Evolutionary conservation across 805 yeast genomes (phyloP), one percentile per base, ranked within the genome.

Genomic region (Nakazawaea peltata): DNA sequence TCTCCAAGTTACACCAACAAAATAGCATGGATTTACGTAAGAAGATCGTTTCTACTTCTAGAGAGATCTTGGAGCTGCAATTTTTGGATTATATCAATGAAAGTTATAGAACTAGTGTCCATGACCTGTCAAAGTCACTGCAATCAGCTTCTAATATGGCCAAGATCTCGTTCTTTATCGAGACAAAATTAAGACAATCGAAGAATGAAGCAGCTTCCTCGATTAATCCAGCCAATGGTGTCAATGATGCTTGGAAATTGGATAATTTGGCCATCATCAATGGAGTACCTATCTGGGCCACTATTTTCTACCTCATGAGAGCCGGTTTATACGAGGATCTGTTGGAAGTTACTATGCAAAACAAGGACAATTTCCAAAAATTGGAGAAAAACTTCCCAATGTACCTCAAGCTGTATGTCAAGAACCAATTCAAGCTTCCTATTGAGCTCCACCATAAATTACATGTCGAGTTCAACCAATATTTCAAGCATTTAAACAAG

Each of bases 201-300:
- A 66, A 63, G 15, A 21, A 11, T 11, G 10, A 21, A 11, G 24
- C 8, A 8, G 24, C 10, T 21, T 8, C 24, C 24, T 8, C 10
- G 10, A 11, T 8, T 21, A n/a, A n/a, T n/a, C n/a, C n/a, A n/a
- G 24, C 24, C 10, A 11, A 21, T 11, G 27, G 27, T 13, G 15
- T 9, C 19, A 27, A n/a, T 15, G 29, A 15, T 5, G 57, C 63
- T 22, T 69, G 81, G 78, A 67, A 65, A 37, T 46, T 68, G 25
- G 62, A 65, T n/a, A 70, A 71, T 41, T 47, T 82, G 32, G 68
- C 80, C 27, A 61, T 80, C 36, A 77, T 86, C 17, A 88, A 90
- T 56, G 87, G 87, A 13, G 64, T 73, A 1, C 97, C 97, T 8
- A 73, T 92, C n/a, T 90, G 98, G 98, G 95, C 96, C 0, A 60